Percentiles rank a stretch among this genome's conserved stretches.
Conservation (phyloP, 2,329 filamentous ascomycete genomes). For the Paecilomyces fulvus region DNA sequence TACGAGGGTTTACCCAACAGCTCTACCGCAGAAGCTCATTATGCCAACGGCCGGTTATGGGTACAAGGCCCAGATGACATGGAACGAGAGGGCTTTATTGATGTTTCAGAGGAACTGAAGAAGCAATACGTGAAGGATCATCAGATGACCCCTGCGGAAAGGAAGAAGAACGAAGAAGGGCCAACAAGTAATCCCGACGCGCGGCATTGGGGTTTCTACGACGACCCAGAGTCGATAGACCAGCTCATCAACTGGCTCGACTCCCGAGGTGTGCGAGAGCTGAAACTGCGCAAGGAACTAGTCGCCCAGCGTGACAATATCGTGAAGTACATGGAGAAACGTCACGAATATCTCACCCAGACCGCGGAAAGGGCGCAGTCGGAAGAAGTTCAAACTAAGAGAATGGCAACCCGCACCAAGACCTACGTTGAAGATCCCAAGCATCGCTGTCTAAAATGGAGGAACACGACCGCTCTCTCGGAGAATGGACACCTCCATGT, state of each 20-base stretch:
- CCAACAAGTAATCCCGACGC: conserved; percentile 67
- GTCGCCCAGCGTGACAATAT: conserved; percentile 68
- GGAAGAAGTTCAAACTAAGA: conserved; percentile 38
- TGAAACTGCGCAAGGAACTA: conserved; percentile 81
- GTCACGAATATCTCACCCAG: conserved; percentile 61
- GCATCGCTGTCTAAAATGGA: conserved; percentile 57
- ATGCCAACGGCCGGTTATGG: conserved; percentile 94
- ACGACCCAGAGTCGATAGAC: conserved; percentile 69
- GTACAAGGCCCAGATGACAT: conserved; percentile 89
- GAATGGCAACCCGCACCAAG: conserved; percentile 57
- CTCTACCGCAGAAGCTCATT: conserved; percentile 77
- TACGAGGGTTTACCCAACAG: conserved; percentile 80
- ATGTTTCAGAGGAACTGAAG: conserved; percentile 61
- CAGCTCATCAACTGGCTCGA: conserved; percentile 82
- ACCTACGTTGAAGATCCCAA: conserved; percentile 47
- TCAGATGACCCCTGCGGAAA: conserved; percentile 73
- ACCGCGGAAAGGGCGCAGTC: conserved; percentile 42
- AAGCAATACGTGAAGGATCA: conserved; percentile 69
- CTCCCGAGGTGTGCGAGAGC: conserved; percentile 73
- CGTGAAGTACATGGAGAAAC: conserved; percentile 67
- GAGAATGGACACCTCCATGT: conserved; percentile 53
- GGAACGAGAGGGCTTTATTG: conserved; percentile 78
- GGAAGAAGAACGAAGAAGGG: conserved; percentile 80
- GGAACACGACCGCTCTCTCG: conserved; percentile 52
- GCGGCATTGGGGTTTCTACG: conserved; percentile 83